phyloP scores from a whole-genome alignment of 805 yeast species.

The Starmerella sirachaensis region DNA sequence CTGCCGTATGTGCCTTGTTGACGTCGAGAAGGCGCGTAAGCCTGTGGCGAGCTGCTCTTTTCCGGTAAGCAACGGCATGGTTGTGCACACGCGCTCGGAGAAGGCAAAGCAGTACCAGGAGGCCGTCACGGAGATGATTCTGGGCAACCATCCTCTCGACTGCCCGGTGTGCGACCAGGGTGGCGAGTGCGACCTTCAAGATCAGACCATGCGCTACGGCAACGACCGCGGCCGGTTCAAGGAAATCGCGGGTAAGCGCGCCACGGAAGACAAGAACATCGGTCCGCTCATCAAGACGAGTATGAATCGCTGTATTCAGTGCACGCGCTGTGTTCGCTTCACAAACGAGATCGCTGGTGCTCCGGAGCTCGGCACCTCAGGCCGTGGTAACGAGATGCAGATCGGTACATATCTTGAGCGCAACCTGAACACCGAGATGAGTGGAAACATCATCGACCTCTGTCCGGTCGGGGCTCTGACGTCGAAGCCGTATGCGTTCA shows the following conservation, averaged over 20 bases:
- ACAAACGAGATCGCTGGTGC: slow-evolving; percentile 88
- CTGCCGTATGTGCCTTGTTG: slow-evolving; percentile 88
- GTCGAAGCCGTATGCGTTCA: slow-evolving; percentile 82
- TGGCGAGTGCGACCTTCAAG: slow-evolving; percentile 89
- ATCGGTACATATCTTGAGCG: slow-evolving; percentile 81
- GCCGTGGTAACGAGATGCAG: slow-evolving; percentile 87
- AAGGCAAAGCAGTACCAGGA: slow-evolving; percentile 74
- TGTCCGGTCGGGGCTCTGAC: slow-evolving; percentile 92
- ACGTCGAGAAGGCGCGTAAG: slow-evolving; percentile 79
- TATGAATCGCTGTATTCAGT: slow-evolving; percentile 86
- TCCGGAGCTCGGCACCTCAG: slow-evolving; percentile 77
- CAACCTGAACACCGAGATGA: slow-evolving; percentile 70
- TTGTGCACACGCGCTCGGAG: slow-evolving; percentile 65
- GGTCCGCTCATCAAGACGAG: slow-evolving; percentile 84
- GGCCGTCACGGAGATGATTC: slow-evolving; percentile 79
- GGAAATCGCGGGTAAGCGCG: slow-evolving; percentile 75
- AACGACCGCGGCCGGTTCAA: slow-evolving; percentile 74
- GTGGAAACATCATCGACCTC: slow-evolving; percentile 76
- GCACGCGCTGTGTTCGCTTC: slow-evolving; percentile 83
- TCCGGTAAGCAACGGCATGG: slow-evolving; percentile 88
- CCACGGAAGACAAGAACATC: slow-evolving; percentile 80
- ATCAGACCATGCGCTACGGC: slow-evolving; percentile 73
- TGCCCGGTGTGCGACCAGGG: slow-evolving; percentile 92
- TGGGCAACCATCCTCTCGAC: slow-evolving; percentile 83
- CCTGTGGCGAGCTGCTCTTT: slow-evolving; percentile 83